phyloP scores from a whole-genome alignment of 371 early-diverging fungal species.

The Caulochytrium protostelioides region DNA sequence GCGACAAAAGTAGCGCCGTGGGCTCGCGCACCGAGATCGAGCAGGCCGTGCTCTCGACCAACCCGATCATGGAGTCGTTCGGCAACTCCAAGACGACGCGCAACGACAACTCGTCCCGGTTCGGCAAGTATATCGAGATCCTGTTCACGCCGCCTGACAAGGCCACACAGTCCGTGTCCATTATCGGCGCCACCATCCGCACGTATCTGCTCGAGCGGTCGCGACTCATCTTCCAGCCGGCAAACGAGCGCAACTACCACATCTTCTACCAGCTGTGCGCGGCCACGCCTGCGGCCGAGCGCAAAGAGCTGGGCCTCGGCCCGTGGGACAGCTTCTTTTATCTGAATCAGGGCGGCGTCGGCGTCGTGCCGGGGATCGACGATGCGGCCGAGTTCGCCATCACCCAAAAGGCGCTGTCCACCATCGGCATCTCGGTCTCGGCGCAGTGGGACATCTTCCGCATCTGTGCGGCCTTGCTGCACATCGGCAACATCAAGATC shows the following conservation, averaged over 20 bases:
- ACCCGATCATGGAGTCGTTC: constrained; percentile 97
- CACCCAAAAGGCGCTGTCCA: constrained; percentile 61
- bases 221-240: constrained; percentile 84
- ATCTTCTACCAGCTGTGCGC: constrained; percentile 95
- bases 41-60: constrained; percentile 49
- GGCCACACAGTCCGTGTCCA: constrained; percentile 43
- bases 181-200: constrained; percentile 85
- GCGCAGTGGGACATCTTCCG: constrained; percentile 74
- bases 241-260: constrained; percentile 91
- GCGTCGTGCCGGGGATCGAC: constrained; percentile 65
- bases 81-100: constrained; percentile 99
- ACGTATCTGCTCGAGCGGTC: constrained; percentile 96
- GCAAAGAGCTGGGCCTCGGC: constrained; percentile 49
- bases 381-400: constrained; percentile 73
- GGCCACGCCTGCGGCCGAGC: constrained; percentile 58
- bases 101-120: constrained; percentile 96
- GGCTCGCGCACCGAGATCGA: constrained; percentile 20
- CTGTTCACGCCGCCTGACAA: constrained; percentile 18
- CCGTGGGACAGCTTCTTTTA: constrained; percentile 63
- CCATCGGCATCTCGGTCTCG: constrained; percentile 60
- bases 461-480: constrained; percentile 69
- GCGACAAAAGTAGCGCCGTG: too few species aligned
- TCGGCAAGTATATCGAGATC: constrained; percentile 96
- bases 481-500: constrained; percentile 77
- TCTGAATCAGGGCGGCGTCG: constrained; percentile 60